Percentiles rank a stretch among this genome's conserved stretches.
These are phyloP conservation scores for Tolypocladium cylindrosporum DNA, from an alignment of 2,329 filamentous ascomycete genomes.

Conservation along the genomic window DNA sequence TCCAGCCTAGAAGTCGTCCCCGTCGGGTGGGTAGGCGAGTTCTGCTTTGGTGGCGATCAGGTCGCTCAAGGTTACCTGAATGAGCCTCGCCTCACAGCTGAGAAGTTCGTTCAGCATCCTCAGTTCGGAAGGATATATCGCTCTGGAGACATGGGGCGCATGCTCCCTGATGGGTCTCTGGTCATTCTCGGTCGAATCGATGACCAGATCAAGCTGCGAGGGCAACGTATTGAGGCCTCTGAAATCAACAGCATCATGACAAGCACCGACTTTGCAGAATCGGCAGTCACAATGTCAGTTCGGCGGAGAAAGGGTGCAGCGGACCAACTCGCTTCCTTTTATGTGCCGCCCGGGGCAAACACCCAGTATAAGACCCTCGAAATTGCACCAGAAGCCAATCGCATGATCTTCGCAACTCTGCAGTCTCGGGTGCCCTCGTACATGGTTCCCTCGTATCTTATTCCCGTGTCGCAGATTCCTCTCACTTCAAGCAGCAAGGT, in stretches of 20 bases:
- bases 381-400: conserved; percentile 22
- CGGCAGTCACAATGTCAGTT: conserved; percentile 56
- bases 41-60: conserved; percentile 81
- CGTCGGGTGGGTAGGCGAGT: conserved; percentile 64
- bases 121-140: conserved; percentile 65
- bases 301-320: conserved; percentile 23
- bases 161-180: conserved; percentile 68
- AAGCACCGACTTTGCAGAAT: conserved; percentile 36
- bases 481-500: conserved; percentile 67
- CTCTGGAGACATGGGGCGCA: conserved; percentile 71
- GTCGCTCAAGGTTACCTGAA: conserved; percentile 68
- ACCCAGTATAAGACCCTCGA: conserved; percentile 26
- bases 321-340: conserved; percentile 59
- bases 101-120: conserved; percentile 61
- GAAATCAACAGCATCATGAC: conserved; percentile 61
- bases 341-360: conserved; percentile 35
- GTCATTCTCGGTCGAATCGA: conserved; percentile 65
- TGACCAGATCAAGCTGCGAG: conserved; percentile 72
- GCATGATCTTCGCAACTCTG: conserved; percentile 44
- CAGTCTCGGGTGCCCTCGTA: conserved; percentile 54
- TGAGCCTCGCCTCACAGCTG: conserved; percentile 47
- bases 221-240: conserved; percentile 67
- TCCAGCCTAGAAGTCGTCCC: conserved; percentile 46
- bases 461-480: conserved; percentile 62
- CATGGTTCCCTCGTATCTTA: conserved; percentile 67